Evolutionary conservation across 345 rosid species (phyloP).

Genomic region (Rhizophora apiculata): DNA sequence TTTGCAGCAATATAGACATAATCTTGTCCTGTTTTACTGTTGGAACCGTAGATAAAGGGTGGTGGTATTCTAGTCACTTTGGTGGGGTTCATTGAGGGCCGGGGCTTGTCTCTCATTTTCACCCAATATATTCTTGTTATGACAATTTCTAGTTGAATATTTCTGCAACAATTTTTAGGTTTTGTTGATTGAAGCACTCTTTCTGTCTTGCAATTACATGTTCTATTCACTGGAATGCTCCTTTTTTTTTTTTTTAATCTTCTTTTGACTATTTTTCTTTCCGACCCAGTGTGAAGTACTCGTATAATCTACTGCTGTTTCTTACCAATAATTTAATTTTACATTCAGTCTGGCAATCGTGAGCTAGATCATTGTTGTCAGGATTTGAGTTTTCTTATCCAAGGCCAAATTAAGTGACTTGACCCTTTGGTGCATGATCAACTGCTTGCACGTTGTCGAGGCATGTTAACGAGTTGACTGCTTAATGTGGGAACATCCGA

Average conservation of each 20-base stretch:
- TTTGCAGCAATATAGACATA: too few relatives aligned
- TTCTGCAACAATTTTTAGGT: too few relatives aligned
- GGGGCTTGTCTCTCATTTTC: neutral
- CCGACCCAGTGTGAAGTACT: too few relatives aligned
- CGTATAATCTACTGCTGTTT: neutral
- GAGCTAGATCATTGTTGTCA: neutral
- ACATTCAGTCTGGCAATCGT: neutral
- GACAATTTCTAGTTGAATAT: neutral
- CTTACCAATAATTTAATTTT: neutral
- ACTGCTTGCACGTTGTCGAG: neutral
- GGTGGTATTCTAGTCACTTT: too few relatives aligned
- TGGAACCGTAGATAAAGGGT: too few relatives aligned
- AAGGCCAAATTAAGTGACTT: neutral
- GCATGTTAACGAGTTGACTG: conserved; percentile 12
- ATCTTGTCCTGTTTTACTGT: too few relatives aligned
- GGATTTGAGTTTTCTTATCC: neutral
- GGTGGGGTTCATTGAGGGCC: too few relatives aligned
- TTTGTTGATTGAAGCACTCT: neutral
- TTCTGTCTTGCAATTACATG: too few relatives aligned
- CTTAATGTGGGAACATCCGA: conserved; percentile 34
- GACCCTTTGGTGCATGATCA: neutral
- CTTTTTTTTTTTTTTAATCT: neutral
- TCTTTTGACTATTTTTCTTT: too few relatives aligned
- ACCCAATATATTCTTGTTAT: neutral
- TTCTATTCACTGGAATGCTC: too few relatives aligned